Evolutionary conservation across 2,329 filamentous ascomycete species (phyloP), one percentile per base, ranked within the genome.

Genomic region (Aspergillus quadrilineatus): DNA sequence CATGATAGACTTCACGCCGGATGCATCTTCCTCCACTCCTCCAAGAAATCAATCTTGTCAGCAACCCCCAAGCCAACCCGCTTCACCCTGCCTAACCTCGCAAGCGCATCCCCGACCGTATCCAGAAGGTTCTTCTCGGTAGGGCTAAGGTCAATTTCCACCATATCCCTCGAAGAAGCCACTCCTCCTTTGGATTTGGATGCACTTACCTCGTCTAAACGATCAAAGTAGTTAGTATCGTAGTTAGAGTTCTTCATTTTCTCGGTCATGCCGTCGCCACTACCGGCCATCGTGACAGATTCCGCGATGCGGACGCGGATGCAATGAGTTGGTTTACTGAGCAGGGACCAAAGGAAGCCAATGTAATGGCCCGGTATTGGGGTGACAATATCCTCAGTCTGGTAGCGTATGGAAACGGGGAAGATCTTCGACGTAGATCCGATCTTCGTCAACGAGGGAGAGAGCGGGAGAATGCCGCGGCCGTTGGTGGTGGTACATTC

Each of bases 401-500:
- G 89, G 73, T 97, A 99, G 51, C 92, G 86, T 60, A 99, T 79
- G 72, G 89, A 96, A 58, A 99, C 83, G 1, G 94, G 92, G 76
- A 95, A 97, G 63, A 99, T 90, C 69, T 87, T 89, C 7, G 87
- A 87, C 53, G 82, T 79, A 5, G 84, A 72, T 0, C 87, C 85
- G 0, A 85, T 84, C 14, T 85, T 82, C 2, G 94, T 78, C 1
- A 99, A 80, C 50, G 86, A 88, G 0, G 89, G 90, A 59, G 89
- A 90, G 54, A 96, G 85, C 1, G 91, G 89, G 10, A 99, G 76
- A 60, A 97, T 92, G 4, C 89, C 94, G 64, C 90, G 88, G 60
- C 93, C 93, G 69, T 99, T 99, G 44, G 91, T 96, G 0, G 94
- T 96, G 4, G 89, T 94, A 74, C 89, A 93, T 76, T 99, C 94